Percentiles rank a stretch among this genome's conserved stretches.
These are phyloP conservation scores for Amanita phalloides DNA, from an alignment of 768 basidiomycete genomes.

Conservation along the genomic window DNA sequence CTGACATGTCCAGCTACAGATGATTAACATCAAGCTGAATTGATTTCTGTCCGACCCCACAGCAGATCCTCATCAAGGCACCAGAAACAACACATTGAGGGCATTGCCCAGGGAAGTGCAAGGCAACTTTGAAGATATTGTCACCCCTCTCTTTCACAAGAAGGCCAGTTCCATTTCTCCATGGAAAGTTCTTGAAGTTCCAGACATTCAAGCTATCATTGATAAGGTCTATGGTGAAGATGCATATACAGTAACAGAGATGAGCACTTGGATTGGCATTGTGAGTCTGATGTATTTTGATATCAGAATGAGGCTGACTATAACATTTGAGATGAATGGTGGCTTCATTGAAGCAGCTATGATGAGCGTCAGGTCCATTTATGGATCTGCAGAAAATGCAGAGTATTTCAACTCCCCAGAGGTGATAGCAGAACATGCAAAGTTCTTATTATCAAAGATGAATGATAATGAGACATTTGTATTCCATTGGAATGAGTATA, in stretches of 20 bases:
- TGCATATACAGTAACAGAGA: not conserved
- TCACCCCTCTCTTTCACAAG: not conserved
- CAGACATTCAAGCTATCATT: not conserved
- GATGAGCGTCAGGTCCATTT: too few species aligned
- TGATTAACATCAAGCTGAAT: too few species aligned
- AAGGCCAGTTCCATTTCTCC: not conserved
- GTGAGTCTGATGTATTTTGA: not conserved
- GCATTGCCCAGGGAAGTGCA: not conserved
- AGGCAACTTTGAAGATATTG: not conserved
- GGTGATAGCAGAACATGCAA: too few species aligned
- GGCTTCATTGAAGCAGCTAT: too few species aligned
- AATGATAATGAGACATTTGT: too few species aligned
- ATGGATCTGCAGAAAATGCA: too few species aligned
- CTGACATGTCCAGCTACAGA: too few species aligned
- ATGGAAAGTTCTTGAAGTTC: not conserved
- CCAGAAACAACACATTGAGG: too few species aligned
- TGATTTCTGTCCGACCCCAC: too few species aligned
- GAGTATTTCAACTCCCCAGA: too few species aligned
- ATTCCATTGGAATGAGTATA: not conserved
- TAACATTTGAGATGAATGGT: not conserved
- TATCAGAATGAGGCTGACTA: not conserved
- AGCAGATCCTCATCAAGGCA: too few species aligned
- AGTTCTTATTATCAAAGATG: too few species aligned
- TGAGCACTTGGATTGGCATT: not conserved
- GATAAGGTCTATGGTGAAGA: not conserved